Base-by-base conservation (phyloP, 164 flowering plant genomes). In the Buxus sempervirens region DNA sequence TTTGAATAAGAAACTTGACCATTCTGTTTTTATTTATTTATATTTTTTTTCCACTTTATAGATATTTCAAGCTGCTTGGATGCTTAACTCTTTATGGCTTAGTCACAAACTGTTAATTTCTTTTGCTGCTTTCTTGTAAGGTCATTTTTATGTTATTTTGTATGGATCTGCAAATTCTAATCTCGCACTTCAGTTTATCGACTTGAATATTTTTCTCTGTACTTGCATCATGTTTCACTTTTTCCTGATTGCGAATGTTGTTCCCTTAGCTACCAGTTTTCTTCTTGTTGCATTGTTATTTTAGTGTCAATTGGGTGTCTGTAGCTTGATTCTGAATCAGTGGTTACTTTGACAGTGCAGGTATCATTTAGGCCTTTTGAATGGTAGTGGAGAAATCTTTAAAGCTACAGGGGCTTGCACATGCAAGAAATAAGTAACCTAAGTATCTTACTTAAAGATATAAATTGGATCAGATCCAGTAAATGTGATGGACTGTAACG, bases 401-500 rank as follows among this genome's bases (percentile, higher is more conserved):
- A n/a, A n/a, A n/a, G n/a, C n/a, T n/a, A n/a, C n/a, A n/a, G n/a
- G n/a, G n/a, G n/a, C n/a, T n/a, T n/a, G n/a, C n/a, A n/a, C n/a
- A n/a, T n/a, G n/a, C n/a, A n/a, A n/a, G n/a, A n/a, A n/a, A n/a
- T n/a, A n/a, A n/a, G n/a, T n/a, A n/a, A n/a, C n/a, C n/a, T n/a
- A n/a, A n/a, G n/a, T n/a, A n/a, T n/a, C n/a, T n/a, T n/a, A n/a
- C n/a, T n/a, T n/a, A n/a, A n/a, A n/a, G n/a, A n/a, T n/a, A n/a
- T n/a, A n/a, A n/a, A n/a, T n/a, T n/a, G n/a, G n/a, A n/a, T n/a
- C n/a, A n/a, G n/a, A 64, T 59, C 41, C 19, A 25, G 41, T 36
- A 1, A 54, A 62, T 69, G 36, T 58, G 64, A 64, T 63, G 58
- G 69, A 67, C 41, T 51, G 45, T 42, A 60, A 60, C 7, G 22